These are phyloP conservation scores for Boletus huronensis DNA, from an alignment of 768 basidiomycete species.

Conservation along the genomic window DNA sequence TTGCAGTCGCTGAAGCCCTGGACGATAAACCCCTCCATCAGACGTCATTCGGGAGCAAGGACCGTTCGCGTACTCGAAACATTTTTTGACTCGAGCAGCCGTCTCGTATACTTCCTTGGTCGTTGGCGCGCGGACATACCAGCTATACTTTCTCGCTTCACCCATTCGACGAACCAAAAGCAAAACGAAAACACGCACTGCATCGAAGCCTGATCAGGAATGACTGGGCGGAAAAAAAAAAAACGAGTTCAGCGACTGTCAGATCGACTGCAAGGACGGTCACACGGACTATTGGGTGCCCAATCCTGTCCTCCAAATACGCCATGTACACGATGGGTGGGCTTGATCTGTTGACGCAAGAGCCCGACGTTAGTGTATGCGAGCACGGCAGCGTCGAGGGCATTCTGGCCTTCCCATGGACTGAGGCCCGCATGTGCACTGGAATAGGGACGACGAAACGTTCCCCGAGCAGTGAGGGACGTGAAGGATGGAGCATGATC, in stretches of 20 bases:
- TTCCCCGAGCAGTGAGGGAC: background rate
- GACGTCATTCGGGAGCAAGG: background rate
- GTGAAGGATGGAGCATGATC: background rate
- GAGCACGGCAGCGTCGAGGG: slow-evolving; percentile 80
- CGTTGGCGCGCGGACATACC: slow-evolving; percentile 71
- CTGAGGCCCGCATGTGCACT: slow-evolving; percentile 77
- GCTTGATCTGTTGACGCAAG: slow-evolving; percentile 77
- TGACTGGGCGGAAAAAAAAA: slow-evolving; percentile 45
- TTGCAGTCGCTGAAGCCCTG: slow-evolving; percentile 65
- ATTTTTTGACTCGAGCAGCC: slow-evolving; percentile 59
- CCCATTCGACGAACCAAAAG: background rate
- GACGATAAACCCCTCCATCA: background rate
- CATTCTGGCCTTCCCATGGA: slow-evolving; percentile 86
- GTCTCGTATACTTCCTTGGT: slow-evolving; percentile 55
- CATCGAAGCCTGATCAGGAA: slow-evolving; percentile 77
- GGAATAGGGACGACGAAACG: background rate
- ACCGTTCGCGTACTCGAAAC: slow-evolving; percentile 56
- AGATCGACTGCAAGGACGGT: background rate
- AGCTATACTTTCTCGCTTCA: slow-evolving; percentile 39
- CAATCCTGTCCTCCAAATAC: slow-evolving; percentile 74
- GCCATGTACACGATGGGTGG: slow-evolving; percentile 76
- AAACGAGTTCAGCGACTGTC: background rate
- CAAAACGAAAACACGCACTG: slow-evolving; percentile 40
- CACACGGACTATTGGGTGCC: slow-evolving; percentile 62
- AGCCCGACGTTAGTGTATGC: slow-evolving; percentile 77